These are phyloP conservation scores for Dorcoceras hygrometricum DNA, from an alignment of 257 asterid species.

Conservation along the genomic window DNA sequence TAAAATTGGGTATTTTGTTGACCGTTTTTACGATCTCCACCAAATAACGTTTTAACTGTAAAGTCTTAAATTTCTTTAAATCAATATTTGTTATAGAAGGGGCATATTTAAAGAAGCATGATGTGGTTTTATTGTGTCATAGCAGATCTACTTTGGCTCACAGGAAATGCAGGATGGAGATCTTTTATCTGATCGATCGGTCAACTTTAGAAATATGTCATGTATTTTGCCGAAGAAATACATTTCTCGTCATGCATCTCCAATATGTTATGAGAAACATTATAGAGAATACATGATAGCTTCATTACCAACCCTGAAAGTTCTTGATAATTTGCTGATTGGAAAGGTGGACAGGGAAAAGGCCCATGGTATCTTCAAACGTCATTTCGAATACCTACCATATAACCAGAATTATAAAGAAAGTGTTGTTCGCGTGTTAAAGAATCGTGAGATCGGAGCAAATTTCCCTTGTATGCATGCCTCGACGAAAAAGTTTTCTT, in stretches of 20 bases:
- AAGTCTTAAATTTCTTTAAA: background rate
- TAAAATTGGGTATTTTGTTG: conserved; percentile 17
- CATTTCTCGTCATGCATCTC: conserved; percentile 63
- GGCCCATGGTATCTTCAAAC: conserved; percentile 49
- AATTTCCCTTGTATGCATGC: conserved; percentile 37
- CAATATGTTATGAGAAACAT: conserved; percentile 81
- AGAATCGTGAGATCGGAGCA: conserved; percentile 70
- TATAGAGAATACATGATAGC: conserved; percentile 85
- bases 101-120: conserved; percentile 20
- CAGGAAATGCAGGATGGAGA: conserved; percentile 47
- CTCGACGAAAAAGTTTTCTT: conserved; percentile 34
- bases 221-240: conserved; percentile 42
- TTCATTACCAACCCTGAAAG: conserved; percentile 60
- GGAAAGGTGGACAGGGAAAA: conserved; percentile 53
- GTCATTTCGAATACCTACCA: conserved; percentile 75
- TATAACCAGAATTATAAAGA: conserved; percentile 57
- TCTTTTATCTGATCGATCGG: conserved; percentile 33
- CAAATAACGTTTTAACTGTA: conserved; percentile 9
- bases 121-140: conserved; percentile 21
- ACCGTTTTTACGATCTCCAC: conserved; percentile 10
- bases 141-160: conserved; percentile 56
- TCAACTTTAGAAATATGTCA: conserved; percentile 30
- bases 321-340: conserved; percentile 74
- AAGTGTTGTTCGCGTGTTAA: conserved; percentile 58
- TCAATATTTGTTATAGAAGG: background rate